Conservation (phyloP, 306 rosid genomes). For the Oemleria cerasiformis region DNA sequence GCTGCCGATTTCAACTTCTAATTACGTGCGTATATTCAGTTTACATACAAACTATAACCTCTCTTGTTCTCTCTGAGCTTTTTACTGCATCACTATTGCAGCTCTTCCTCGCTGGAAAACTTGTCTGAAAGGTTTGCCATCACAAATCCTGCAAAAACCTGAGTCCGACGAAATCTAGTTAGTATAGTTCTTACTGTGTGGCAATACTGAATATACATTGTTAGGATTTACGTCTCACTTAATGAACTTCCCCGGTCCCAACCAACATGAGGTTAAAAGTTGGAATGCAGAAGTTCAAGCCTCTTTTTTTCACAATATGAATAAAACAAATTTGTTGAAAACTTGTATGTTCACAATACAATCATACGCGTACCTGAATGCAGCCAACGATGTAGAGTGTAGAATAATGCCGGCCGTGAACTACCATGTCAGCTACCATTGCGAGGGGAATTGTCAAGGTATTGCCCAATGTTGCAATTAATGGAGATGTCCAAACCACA, state of each 20-base stretch:
- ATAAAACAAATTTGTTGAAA: too few species aligned
- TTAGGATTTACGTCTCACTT: not conserved
- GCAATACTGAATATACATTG: not conserved
- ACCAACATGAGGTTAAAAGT: not conserved
- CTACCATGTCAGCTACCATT: slow-evolving; percentile 69
- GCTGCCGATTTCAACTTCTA: not conserved
- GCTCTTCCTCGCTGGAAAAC: slow-evolving; percentile 32
- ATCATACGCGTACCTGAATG: slow-evolving; percentile 44
- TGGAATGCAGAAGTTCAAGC: not conserved
- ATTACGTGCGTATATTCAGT: not conserved
- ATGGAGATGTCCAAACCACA: slow-evolving; percentile 74
- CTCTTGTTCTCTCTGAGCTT: not conserved
- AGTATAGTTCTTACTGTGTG: not conserved
- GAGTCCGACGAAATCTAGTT: slow-evolving; percentile 21
- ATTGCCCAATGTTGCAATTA: slow-evolving; percentile 69
- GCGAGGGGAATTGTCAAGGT: slow-evolving; percentile 78
- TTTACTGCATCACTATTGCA: not conserved
- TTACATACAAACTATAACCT: slow-evolving; percentile 11
- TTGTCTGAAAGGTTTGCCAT: slow-evolving; percentile 60
- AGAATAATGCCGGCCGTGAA: slow-evolving; percentile 67
- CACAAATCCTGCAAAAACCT: slow-evolving; percentile 74
- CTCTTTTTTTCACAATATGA: not conserved
- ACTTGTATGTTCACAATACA: not conserved
- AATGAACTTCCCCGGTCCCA: not conserved
- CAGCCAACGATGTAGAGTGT: slow-evolving; percentile 55